Evolutionary conservation across 129 eudicot genomes (phyloP), one percentile per base, ranked within the genome.

Genomic region (Ambrosia trifida): DNA sequence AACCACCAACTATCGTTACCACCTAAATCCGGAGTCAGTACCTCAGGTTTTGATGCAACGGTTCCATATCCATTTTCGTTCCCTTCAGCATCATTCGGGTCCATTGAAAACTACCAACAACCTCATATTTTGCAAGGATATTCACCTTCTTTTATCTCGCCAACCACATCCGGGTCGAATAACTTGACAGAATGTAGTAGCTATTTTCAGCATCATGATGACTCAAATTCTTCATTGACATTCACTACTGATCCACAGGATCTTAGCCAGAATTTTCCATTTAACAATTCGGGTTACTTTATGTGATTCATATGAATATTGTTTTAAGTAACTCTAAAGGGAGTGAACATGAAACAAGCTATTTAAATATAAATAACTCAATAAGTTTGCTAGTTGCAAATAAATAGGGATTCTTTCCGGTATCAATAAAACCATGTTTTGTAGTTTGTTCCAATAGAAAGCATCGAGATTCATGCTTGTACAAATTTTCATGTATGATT

Each of bases 91-190:
- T 38, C 85, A 75, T 62, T 78, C 4, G 74, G 78, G 58, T 20
- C 58, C 49, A 18, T 59, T 2, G 72, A 63, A 70, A 54, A 40
- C 75, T 70, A 70, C 72, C 76, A 70, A 51, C 81, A 77, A 30
- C 16, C 72, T 68, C 13, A 76, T 5, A 35, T 68, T 49, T 28
- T 76, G 16, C 78, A 78, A 7, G 70, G 2, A 35, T 45, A 31
- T 47, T 58, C 68, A 10, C 49, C 68, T 12, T 47, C 44, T 10
- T 20, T 71, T 24, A 2, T 41, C 66, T 56, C 75, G 33, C 66
- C 59, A 73, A 18, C 83, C 79, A 31, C 72, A n/a, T 85, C 96
- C 2, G 89, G 66, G 12, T 74, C 95, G 8, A 86, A 72, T 69
- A 87, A 83, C 78, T 85, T 78, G 79, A 78, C 85, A 1, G 70